phyloP scores from a whole-genome alignment of 169 alveolate genomes.

The Cardiosporidium cionae region DNA sequence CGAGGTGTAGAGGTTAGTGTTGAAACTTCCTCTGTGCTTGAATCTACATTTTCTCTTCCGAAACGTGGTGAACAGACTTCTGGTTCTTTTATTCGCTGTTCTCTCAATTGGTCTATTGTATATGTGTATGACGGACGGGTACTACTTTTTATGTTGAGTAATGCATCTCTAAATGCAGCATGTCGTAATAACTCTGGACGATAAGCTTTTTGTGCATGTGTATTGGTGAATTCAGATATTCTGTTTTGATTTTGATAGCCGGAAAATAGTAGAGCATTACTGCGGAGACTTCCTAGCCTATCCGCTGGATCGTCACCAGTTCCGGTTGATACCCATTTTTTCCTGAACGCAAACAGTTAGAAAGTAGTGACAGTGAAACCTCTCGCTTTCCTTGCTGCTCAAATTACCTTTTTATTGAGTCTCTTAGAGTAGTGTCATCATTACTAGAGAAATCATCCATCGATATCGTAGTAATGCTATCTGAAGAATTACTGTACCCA shows the following conservation, averaged over 20 bases:
- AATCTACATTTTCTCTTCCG: background rate
- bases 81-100: background rate
- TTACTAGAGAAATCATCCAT: background rate
- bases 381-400: background rate
- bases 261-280: background rate
- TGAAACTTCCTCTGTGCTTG: background rate
- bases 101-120: background rate
- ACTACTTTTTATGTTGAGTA: background rate
- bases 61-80: background rate
- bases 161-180: background rate
- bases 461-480: background rate
- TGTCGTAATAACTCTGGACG: no score
- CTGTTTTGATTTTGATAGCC: background rate
- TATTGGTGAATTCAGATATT: no score
- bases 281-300: background rate
- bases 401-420: background rate
- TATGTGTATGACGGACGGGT: background rate
- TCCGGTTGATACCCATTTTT: background rate
- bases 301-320: background rate
- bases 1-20: background rate
- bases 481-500: background rate
- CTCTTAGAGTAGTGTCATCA: background rate
- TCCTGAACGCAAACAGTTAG: background rate
- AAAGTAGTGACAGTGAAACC: background rate
- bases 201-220: no score